Evolutionary conservation across 2,329 filamentous ascomycete genomes (phyloP).

Genomic region (Berkeleyomyces rouxiae): DNA sequence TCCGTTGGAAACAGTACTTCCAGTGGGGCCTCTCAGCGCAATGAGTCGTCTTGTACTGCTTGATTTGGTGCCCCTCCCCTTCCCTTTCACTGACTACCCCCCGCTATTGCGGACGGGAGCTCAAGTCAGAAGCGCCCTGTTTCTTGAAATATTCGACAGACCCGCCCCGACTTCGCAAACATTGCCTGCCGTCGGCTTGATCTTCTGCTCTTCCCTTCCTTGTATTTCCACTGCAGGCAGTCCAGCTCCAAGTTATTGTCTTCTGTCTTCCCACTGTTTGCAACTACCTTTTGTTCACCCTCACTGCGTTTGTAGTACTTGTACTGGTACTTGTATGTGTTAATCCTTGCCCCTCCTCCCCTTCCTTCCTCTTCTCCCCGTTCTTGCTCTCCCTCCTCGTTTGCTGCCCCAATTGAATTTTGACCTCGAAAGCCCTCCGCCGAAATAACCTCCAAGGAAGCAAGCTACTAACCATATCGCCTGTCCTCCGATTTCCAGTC

Average conservation of each 20-base stretch:
- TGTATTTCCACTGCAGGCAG: background rate
- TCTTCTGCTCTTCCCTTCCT: background rate
- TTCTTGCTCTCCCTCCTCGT: background rate
- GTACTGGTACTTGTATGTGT: background rate
- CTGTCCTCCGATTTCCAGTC: background rate
- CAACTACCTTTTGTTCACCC: background rate
- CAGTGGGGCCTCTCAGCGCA: background rate
- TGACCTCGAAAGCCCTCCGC: background rate
- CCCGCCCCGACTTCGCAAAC: conserved; percentile 12
- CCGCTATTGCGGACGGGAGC: background rate
- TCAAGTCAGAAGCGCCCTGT: background rate
- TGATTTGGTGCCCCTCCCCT: background rate
- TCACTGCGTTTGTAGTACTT: background rate
- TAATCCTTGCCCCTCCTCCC: background rate
- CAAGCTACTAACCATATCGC: conserved; percentile 5
- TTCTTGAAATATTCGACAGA: conserved; percentile 8
- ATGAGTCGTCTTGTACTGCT: background rate
- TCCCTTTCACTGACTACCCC: background rate
- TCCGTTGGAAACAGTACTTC: background rate
- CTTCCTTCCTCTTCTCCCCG: conserved; percentile 1
- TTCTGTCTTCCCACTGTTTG: background rate
- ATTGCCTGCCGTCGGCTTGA: background rate
- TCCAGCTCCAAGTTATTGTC: background rate
- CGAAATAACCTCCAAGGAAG: background rate
- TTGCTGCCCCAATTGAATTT: conserved; percentile 2